These are phyloP conservation scores for Escovopsis sp. DNA, from an alignment of 2,329 filamentous ascomycete genomes.

Conservation along the genomic window DNA sequence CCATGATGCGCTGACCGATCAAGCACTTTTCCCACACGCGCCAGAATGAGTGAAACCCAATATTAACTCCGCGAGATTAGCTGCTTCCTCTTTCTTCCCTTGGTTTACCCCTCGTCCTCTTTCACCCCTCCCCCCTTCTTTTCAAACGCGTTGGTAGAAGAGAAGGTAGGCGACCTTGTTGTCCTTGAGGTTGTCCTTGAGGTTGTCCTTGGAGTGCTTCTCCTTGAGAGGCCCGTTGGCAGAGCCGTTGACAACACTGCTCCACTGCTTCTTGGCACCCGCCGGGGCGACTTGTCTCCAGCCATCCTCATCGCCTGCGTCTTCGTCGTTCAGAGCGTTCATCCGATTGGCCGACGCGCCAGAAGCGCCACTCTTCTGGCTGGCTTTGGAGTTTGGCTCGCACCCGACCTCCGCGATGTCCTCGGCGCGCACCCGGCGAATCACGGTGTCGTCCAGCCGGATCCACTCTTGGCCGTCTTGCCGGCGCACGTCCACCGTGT, in stretches of 20 bases:
- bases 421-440: constrained; percentile 70
- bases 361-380: constrained; percentile 41
- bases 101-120: too few relatives aligned
- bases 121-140: neutral
- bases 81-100: too few relatives aligned
- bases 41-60: constrained; percentile 1
- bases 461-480: constrained; percentile 96
- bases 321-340: constrained; percentile 52
- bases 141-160: constrained; percentile 71
- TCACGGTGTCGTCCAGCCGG: constrained; percentile 83
- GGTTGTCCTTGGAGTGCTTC: constrained; percentile 36
- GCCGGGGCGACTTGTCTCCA: constrained; percentile 67
- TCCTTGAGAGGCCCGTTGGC: constrained; percentile 40
- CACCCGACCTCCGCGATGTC: constrained; percentile 74
- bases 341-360: constrained; percentile 55
- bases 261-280: constrained; percentile 59
- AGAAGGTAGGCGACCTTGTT: constrained; percentile 96
- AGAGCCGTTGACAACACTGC: constrained; percentile 50
- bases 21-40: neutral
- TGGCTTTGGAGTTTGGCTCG: constrained; percentile 57
- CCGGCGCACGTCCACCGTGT: constrained; percentile 90
- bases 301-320: constrained; percentile 49
- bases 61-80: neutral
- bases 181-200: constrained; percentile 77
- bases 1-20: too few relatives aligned